Evolutionary conservation across 2,329 filamentous ascomycete species (phyloP).

Genomic region (Taxawa tesnikishii): DNA sequence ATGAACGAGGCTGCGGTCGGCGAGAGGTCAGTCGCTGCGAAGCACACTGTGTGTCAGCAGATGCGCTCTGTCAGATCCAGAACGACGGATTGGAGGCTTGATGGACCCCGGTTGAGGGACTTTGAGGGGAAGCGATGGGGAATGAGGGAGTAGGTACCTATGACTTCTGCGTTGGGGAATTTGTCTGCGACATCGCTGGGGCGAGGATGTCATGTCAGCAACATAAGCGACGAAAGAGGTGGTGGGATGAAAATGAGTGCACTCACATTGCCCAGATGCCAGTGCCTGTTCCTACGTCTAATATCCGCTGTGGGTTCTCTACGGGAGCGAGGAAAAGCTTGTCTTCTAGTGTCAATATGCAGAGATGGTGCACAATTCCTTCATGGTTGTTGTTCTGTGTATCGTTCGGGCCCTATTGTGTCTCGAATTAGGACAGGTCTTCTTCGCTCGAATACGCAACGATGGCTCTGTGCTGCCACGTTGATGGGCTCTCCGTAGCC

Average conservation of each 20-base stretch:
- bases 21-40: slow-evolving; percentile 27
- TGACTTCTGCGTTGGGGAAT: slow-evolving; percentile 21
- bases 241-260: too few relatives aligned
- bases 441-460: too few relatives aligned
- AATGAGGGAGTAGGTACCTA: too few relatives aligned
- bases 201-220: too few relatives aligned
- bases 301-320: slow-evolving; percentile 14
- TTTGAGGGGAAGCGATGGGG: too few relatives aligned
- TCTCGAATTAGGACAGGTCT: too few relatives aligned
- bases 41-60: slow-evolving; percentile 7
- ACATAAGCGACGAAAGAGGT: too few relatives aligned
- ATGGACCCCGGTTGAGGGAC: too few relatives aligned
- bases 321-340: slow-evolving; percentile 19
- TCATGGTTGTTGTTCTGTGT: slow-evolving; percentile 17
- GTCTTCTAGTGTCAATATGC: slow-evolving; percentile 18
- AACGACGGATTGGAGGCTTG: too few relatives aligned
- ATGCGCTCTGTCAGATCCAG: too few relatives aligned
- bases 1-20: slow-evolving; percentile 37
- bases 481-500: too few relatives aligned
- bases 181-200: slow-evolving; percentile 21
- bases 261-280: slow-evolving; percentile 28
- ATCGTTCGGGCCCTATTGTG: slow-evolving; percentile 26
- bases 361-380: slow-evolving; percentile 13
- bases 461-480: too few relatives aligned
- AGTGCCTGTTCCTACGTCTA: slow-evolving; percentile 39